phyloP scores from a whole-genome alignment of 352 stramenopile species.

The Globisporangium spiculum region DNA sequence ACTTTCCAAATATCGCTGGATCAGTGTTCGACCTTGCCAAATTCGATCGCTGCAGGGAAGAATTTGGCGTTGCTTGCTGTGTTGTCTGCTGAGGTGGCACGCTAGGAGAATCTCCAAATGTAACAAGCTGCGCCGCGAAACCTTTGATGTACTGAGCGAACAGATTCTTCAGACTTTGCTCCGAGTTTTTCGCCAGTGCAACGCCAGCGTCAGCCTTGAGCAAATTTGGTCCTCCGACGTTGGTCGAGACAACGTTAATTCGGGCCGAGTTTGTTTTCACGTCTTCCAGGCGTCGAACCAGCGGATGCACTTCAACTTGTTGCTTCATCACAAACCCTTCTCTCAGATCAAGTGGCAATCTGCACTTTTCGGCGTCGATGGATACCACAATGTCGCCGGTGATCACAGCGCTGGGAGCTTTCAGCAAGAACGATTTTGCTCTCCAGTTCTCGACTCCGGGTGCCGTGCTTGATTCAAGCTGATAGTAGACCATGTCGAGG shows the following conservation, averaged over 20 bases:
- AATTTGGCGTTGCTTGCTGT: not conserved
- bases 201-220: slow-evolving; percentile 25
- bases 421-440: slow-evolving; percentile 53
- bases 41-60: not conserved
- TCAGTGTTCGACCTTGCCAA: slow-evolving; percentile 18
- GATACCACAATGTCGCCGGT: slow-evolving; percentile 63
- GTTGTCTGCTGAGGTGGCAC: not conserved
- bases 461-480: slow-evolving; percentile 25
- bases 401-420: slow-evolving; percentile 21
- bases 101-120: slow-evolving; percentile 44
- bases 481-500: slow-evolving; percentile 61
- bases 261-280: slow-evolving; percentile 53
- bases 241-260: slow-evolving; percentile 17
- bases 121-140: slow-evolving; percentile 56
- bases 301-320: slow-evolving; percentile 58
- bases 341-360: slow-evolving; percentile 55
- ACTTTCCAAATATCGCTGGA: not conserved
- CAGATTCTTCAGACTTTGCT: slow-evolving; percentile 50
- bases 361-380: slow-evolving; percentile 45
- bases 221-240: not conserved
- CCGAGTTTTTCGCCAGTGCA: slow-evolving; percentile 37
- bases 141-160: slow-evolving; percentile 53
- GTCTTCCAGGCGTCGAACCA: slow-evolving; percentile 56
- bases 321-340: slow-evolving; percentile 68
- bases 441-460: slow-evolving; percentile 35